A percentile compares a stretch with the other conserved stretches of the same genome.
Evolutionary conservation across 2,329 filamentous ascomycete genomes (phyloP).

Genomic region (Chaetomium globosum): DNA sequence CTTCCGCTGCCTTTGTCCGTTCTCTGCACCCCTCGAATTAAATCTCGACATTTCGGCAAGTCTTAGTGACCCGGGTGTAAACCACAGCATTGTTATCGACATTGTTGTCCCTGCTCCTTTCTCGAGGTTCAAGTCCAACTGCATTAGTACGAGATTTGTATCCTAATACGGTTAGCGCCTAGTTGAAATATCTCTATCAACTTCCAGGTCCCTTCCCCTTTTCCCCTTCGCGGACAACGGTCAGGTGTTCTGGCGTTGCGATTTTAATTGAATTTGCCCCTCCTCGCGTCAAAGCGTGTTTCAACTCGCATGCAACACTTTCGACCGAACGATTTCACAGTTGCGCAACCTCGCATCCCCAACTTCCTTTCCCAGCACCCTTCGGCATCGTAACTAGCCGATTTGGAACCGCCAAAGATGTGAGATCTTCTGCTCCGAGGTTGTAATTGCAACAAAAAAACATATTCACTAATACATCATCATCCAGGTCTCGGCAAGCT

Average conservation of each 20-base stretch:
- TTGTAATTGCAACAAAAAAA: background rate
- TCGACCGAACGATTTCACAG: background rate
- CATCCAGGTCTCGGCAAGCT: slow-evolving; percentile 33
- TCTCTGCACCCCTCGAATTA: background rate
- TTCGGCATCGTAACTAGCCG: background rate
- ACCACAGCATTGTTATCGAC: background rate
- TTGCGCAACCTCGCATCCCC: background rate
- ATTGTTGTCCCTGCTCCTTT: background rate
- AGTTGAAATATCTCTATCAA: background rate
- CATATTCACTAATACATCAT: slow-evolving; percentile 13
- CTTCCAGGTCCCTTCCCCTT: background rate
- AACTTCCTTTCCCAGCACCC: background rate
- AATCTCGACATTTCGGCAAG: background rate
- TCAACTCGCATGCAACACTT: background rate
- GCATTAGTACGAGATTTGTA: too few species aligned
- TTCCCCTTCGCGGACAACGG: background rate
- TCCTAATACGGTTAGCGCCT: background rate
- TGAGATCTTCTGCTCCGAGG: background rate
- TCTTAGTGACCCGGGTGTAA: background rate
- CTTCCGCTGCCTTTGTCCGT: background rate
- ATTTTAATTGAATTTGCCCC: slow-evolving; percentile 36
- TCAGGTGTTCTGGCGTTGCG: slow-evolving; percentile 37
- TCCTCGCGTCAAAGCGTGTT: slow-evolving; percentile 36
- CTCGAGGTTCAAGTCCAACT: background rate
- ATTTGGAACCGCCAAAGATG: slow-evolving; percentile 20